These are phyloP conservation scores for Aspergillus nanangensis DNA, from an alignment of 495 filamentous ascomycete genomes.

Conservation along the genomic window DNA sequence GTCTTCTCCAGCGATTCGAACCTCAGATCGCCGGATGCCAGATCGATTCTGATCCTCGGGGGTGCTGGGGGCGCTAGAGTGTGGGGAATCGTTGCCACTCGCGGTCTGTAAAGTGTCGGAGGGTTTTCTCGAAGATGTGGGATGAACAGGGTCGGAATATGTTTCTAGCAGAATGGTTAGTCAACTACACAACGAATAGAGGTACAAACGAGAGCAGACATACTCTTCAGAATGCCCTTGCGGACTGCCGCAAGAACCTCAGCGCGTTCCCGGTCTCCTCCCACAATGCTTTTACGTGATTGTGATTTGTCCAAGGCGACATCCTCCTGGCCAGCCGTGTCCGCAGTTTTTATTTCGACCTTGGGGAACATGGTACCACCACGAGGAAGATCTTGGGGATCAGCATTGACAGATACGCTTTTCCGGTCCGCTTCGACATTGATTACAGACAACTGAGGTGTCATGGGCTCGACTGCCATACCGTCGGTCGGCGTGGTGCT, in stretches of 20 bases:
- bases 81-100: conserved; percentile 68
- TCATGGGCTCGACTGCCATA: conserved; percentile 57
- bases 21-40: conserved; percentile 57
- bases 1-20: conserved; percentile 75
- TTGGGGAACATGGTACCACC: conserved; percentile 85
- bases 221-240: conserved; percentile 94
- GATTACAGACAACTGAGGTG: conserved; percentile 85
- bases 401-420: conserved; percentile 71
- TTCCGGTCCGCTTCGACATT: conserved; percentile 92
- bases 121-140: conserved; percentile 54
- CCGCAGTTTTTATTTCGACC: conserved; percentile 54
- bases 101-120: conserved; percentile 30
- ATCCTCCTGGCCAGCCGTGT: conserved; percentile 38
- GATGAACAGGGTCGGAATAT: conserved; percentile 58
- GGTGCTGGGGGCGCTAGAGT: conserved; percentile 77
- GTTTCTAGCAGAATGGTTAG: conserved; percentile 35
- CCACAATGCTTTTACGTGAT: conserved; percentile 79
- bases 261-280: conserved; percentile 83
- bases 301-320: conserved; percentile 55
- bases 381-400: conserved; percentile 62
- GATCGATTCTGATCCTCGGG: conserved; percentile 63
- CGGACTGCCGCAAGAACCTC: conserved; percentile 86
- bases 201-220: conserved; percentile 21
- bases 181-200: conserved; percentile 6
- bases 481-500: conserved; percentile 67